Evolutionary conservation across 495 filamentous ascomycete genomes (phyloP).

Genomic region (Thermothielavioides terrestris): DNA sequence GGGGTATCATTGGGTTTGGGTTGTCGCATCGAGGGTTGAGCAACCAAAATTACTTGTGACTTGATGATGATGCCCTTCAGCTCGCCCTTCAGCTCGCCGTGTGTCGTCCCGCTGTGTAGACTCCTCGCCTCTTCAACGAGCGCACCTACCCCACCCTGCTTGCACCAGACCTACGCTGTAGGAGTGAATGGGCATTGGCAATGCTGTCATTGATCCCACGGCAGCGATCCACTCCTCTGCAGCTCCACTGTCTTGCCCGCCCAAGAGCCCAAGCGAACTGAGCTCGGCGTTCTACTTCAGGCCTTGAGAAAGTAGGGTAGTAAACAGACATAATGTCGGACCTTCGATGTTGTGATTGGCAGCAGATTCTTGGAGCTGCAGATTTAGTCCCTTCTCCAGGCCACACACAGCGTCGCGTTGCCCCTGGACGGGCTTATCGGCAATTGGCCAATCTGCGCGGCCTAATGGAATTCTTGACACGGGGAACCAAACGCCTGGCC

Average conservation of each 20-base stretch:
- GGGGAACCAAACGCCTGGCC: conserved; percentile 8
- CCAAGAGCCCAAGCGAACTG: no score
- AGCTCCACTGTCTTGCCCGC: no score
- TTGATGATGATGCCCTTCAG: neutral
- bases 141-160: no score
- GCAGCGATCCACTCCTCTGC: no score
- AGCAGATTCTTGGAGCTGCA: neutral
- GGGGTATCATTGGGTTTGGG: neutral
- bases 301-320: no score
- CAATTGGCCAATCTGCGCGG: conserved; percentile 17
- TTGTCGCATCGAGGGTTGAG: neutral
- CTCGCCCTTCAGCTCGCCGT: no score
- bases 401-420: neutral
- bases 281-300: neutral
- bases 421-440: conserved; percentile 1
- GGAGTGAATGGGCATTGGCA: no score
- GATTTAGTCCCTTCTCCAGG: neutral
- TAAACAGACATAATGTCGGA: neutral
- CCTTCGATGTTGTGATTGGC: conserved; percentile 1
- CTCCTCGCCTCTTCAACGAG: no score
- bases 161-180: no score
- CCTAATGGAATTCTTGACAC: conserved; percentile 19
- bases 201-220: no score
- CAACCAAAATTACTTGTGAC: neutral
- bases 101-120: no score